Conservation (phyloP, 352 stramenopile genomes). For the Globisporangium emineosum region DNA sequence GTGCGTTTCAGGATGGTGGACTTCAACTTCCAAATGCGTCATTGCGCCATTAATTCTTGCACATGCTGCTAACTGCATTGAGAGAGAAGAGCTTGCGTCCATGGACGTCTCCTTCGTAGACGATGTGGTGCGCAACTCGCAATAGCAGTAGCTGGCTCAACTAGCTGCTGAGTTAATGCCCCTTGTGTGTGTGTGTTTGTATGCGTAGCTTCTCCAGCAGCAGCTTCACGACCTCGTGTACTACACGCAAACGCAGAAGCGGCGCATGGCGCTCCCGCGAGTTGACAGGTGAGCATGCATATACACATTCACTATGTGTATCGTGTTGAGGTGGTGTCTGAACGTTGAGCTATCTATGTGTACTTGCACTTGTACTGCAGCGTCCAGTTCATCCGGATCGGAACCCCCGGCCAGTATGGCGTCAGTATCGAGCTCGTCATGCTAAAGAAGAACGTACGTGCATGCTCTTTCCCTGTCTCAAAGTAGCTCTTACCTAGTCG, state of each 20-base stretch:
- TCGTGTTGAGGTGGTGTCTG: not conserved
- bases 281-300: constrained; percentile 46
- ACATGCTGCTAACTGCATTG: not conserved
- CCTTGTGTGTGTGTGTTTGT: not conserved
- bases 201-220: constrained; percentile 40
- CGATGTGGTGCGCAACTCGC: constrained; percentile 2
- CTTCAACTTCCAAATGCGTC: constrained; percentile 14
- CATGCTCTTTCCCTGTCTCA: not conserved
- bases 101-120: constrained; percentile 19
- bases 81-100: not conserved
- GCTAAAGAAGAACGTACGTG: constrained; percentile 36
- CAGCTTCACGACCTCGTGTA: constrained; percentile 64
- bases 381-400: constrained; percentile 30
- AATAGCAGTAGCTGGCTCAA: not conserved
- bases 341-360: not conserved
- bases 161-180: not conserved
- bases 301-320: not conserved
- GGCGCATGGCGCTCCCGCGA: constrained; percentile 42
- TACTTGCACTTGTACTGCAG: constrained; percentile 5
- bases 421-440: constrained; percentile 35
- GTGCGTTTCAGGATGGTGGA: constrained; percentile 3
- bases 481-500: not conserved
- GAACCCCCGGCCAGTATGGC: constrained; percentile 18
- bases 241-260: constrained; percentile 43
- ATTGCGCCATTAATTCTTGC: not conserved